Percentiles rank a stretch among this genome's conserved stretches.
These are phyloP conservation scores for Podila minutissima DNA, from an alignment of 192 early-diverging fungal species.

Conservation along the genomic window DNA sequence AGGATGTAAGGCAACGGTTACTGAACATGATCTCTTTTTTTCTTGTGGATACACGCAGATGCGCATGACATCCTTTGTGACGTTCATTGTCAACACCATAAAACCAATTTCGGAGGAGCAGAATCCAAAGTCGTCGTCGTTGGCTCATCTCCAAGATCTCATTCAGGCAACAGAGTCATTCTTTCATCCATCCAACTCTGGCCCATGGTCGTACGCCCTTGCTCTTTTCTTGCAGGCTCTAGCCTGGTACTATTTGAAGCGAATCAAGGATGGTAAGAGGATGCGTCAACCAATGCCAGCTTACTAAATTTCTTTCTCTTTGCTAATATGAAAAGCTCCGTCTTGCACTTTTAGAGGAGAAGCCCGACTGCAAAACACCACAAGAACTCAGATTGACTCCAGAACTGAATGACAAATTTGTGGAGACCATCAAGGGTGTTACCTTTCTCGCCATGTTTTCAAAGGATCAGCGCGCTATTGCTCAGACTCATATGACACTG, in stretches of 20 bases:
- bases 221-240: constrained; percentile 77
- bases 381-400: constrained; percentile 63
- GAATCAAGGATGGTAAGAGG: constrained; percentile 61
- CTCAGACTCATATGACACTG: constrained; percentile 69
- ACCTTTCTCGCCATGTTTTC: constrained; percentile 77
- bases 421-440: constrained; percentile 67
- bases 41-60: constrained; percentile 2
- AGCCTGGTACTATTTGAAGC: constrained; percentile 71
- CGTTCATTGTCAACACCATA: constrained; percentile 85
- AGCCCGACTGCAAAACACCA: constrained; percentile 72
- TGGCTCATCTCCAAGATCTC: constrained; percentile 74
- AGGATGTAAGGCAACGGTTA: too few relatives aligned
- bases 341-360: constrained; percentile 55
- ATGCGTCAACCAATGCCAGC: background rate
- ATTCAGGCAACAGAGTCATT: constrained; percentile 90
- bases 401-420: constrained; percentile 66
- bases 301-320: background rate
- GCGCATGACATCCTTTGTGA: constrained; percentile 65
- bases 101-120: constrained; percentile 52
- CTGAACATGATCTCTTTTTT: too few relatives aligned
- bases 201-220: constrained; percentile 82
- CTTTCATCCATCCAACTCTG: constrained; percentile 94
- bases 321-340: background rate
- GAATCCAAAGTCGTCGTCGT: constrained; percentile 58
- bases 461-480: constrained; percentile 73